A percentile compares a stretch with the other conserved stretches of the same genome.
Evolutionary conservation across 2,329 filamentous ascomycete genomes (phyloP).

Genomic region (Microdochium bolleyi): DNA sequence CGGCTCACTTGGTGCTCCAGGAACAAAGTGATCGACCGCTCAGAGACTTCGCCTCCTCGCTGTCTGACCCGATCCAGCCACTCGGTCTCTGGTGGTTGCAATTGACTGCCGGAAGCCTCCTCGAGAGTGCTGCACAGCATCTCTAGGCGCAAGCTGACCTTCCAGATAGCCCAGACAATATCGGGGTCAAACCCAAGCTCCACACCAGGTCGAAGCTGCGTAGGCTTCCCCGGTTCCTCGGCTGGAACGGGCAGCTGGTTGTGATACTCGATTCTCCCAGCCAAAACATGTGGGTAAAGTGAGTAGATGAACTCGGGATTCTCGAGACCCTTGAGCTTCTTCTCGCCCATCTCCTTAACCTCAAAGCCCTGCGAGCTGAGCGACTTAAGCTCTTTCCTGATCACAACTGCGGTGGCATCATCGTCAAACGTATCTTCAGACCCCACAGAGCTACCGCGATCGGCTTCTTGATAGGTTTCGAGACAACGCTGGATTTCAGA

Average conservation of each 20-base stretch:
- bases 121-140: conserved; percentile 91
- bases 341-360: conserved; percentile 92
- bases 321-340: conserved; percentile 92
- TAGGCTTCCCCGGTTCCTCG: conserved; percentile 44
- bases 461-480: conserved; percentile 81
- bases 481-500: conserved; percentile 88
- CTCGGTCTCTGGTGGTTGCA: conserved; percentile 77
- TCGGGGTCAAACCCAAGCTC: conserved; percentile 74
- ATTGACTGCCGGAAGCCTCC: conserved; percentile 48
- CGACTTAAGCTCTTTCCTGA: conserved; percentile 79
- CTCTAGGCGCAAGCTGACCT: conserved; percentile 79
- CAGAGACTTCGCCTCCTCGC: conserved; percentile 76
- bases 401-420: conserved; percentile 65
- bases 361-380: conserved; percentile 90
- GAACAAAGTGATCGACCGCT: conserved; percentile 80
- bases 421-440: conserved; percentile 71
- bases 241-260: conserved; percentile 28
- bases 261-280: conserved; percentile 70
- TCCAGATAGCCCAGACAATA: conserved; percentile 84
- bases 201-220: conserved; percentile 53
- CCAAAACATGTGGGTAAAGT: conserved; percentile 84
- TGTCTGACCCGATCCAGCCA: conserved; percentile 62
- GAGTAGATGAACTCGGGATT: conserved; percentile 95
- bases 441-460: conserved; percentile 58
- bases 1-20: conserved; percentile 92